phyloP scores from a whole-genome alignment of 2,329 filamentous ascomycete species.

The Gaeumannomyces tritici region DNA sequence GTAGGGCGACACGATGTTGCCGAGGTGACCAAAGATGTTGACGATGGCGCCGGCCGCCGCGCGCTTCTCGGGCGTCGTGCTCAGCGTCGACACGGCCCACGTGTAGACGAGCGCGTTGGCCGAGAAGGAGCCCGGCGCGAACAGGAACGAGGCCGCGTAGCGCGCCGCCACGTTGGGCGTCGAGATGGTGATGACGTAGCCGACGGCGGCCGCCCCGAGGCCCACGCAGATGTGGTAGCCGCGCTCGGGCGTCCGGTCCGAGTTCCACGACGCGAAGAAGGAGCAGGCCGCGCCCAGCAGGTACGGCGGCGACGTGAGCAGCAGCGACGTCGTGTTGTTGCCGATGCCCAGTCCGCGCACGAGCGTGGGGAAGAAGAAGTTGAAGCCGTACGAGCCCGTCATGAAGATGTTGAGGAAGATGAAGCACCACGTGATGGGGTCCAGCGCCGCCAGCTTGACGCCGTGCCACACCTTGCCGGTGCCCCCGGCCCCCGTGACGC shows the following conservation, averaged over 20 bases:
- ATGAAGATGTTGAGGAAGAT: too few relatives aligned
- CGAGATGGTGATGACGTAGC: slow-evolving; percentile 59
- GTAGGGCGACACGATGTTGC: slow-evolving; percentile 13
- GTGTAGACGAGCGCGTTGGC: slow-evolving; percentile 59
- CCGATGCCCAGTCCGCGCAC: slow-evolving; percentile 1
- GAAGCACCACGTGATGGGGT: slow-evolving; percentile 10
- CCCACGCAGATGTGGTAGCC: slow-evolving; percentile 59
- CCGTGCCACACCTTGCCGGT: slow-evolving; percentile 4
- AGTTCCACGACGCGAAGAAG: slow-evolving; percentile 59
- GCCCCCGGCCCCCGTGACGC: neutral
- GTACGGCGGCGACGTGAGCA: slow-evolving; percentile 58
- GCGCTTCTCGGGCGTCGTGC: slow-evolving; percentile 66
- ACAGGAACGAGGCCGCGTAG: slow-evolving; percentile 65
- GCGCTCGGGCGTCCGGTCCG: slow-evolving; percentile 61
- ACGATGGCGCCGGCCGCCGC: slow-evolving; percentile 62
- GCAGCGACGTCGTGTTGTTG: slow-evolving; percentile 41
- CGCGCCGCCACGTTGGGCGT: slow-evolving; percentile 51
- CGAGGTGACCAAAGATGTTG: slow-evolving; percentile 39
- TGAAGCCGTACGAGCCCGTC: slow-evolving; percentile 9
- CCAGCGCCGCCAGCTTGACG: slow-evolving; percentile 10
- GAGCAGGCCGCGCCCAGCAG: slow-evolving; percentile 52
- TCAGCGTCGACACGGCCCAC: slow-evolving; percentile 70
- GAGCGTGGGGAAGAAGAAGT: slow-evolving; percentile 15
- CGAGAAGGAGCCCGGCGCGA: slow-evolving; percentile 42
- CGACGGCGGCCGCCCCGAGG: slow-evolving; percentile 38